Conservation (phyloP, 2,329 filamentous ascomycete genomes). For the Colletotrichum costaricense region DNA sequence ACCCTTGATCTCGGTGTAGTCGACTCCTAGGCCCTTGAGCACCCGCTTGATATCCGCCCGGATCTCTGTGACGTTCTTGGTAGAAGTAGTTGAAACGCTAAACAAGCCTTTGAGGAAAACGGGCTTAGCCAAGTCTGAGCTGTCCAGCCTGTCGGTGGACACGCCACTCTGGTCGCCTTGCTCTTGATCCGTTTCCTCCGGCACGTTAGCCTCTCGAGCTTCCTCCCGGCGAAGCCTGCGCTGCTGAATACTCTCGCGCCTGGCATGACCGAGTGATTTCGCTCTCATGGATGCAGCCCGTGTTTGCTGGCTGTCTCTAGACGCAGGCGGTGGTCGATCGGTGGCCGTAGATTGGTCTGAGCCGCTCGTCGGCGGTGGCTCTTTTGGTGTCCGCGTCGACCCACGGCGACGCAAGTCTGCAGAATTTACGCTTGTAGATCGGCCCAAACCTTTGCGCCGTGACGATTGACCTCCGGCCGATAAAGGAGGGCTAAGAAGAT, state of each 20-base stretch:
- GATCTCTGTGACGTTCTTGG: constrained; percentile 87
- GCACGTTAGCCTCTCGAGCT: constrained; percentile 79
- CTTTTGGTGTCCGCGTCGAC: constrained; percentile 62
- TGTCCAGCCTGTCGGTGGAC: constrained; percentile 71
- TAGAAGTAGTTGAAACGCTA: constrained; percentile 96
- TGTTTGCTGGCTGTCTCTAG: constrained; percentile 62
- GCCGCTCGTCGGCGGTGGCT: constrained; percentile 80
- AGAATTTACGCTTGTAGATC: constrained; percentile 93
- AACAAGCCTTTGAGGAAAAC: constrained; percentile 97
- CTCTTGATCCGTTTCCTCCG: constrained; percentile 88
- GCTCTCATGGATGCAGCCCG: constrained; percentile 77
- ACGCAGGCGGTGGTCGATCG: constrained; percentile 63
- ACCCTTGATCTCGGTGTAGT: constrained; percentile 91
- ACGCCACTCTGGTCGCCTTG: constrained; percentile 70
- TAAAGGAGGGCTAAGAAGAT: constrained; percentile 80
- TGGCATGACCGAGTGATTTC: constrained; percentile 89
- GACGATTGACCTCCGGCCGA: constrained; percentile 69
- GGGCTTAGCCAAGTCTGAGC: constrained; percentile 87
- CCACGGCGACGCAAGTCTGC: constrained; percentile 79
- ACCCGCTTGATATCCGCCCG: constrained; percentile 91
- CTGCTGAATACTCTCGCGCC: constrained; percentile 92
- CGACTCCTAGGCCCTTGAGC: constrained; percentile 86
- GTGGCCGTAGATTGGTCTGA: constrained; percentile 78
- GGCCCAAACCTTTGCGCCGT: constrained; percentile 77
- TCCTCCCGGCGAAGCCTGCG: constrained; percentile 81